phyloP scores from a whole-genome alignment of 2,329 filamentous ascomycete species.

The Microsporum audouinii region DNA sequence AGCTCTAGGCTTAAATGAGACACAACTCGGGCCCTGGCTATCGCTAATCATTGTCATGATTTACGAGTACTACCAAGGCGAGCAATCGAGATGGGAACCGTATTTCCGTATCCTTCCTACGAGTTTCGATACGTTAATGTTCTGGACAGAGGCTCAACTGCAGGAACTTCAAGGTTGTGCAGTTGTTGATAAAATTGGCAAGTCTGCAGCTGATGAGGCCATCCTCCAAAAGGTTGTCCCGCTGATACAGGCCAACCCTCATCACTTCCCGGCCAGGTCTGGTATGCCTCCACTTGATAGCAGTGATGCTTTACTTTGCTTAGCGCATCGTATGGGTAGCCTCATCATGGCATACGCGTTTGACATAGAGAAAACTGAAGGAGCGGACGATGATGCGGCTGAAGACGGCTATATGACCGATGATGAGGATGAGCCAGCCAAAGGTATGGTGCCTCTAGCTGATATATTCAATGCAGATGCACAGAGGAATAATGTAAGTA shows the following conservation, averaged over 20 bases:
- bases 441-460: conserved; percentile 85
- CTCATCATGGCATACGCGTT: conserved; percentile 91
- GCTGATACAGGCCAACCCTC: conserved; percentile 34
- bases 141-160: conserved; percentile 65
- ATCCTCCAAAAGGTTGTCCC: conserved; percentile 50
- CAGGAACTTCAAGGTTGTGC: conserved; percentile 63
- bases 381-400: conserved; percentile 42
- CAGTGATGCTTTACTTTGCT: conserved; percentile 39
- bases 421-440: conserved; percentile 57
- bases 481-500: conserved; percentile 60
- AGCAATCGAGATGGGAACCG: conserved; percentile 57
- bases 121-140: conserved; percentile 77
- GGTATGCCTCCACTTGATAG: conserved; percentile 33
- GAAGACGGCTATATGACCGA: conserved; percentile 45
- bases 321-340: conserved; percentile 72
- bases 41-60: conserved; percentile 67
- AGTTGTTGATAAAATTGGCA: conserved; percentile 66
- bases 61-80: conserved; percentile 55
- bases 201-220: conserved; percentile 55
- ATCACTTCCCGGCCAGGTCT: conserved; percentile 31
- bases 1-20: conserved; percentile 46
- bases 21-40: conserved; percentile 40
- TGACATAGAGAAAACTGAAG: conserved; percentile 49
- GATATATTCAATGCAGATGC: conserved; percentile 85
- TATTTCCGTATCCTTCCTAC: conserved; percentile 67